Base-by-base conservation (phyloP, 768 basidiomycete species). In the Termitomyces heimii region DNA sequence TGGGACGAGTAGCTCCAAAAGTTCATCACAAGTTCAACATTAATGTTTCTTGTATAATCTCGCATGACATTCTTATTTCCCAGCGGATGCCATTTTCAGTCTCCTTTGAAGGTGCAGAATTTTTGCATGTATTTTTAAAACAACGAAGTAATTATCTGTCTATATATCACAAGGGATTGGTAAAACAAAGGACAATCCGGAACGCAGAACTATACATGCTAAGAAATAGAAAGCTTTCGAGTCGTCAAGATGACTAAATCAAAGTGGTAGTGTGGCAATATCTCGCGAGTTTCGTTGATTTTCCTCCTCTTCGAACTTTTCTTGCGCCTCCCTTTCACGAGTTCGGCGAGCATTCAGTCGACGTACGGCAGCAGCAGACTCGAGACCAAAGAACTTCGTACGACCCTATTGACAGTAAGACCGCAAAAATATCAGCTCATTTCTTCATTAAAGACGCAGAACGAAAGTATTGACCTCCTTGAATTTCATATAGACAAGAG, bases 401-500 rank as follows among this genome's bases (percentile, higher is more conserved):
- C 87, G 82, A 39, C 87, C 86, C 85, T 86, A 63, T 28, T 35
- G 16, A 32, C 31, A 26, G 34, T 31, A n/a, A 20, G 22, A 7
- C 51, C n/a, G 35, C 32, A 29, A 61, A 16, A 29, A 46, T 3
- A 29, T 45, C 34, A 61, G 31, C 35, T 52, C 0, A 39, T 34
- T 22, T 48, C 20, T 50, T 13, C 4, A 34, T 18, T 16, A 28
- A 24, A 51, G 3, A 24, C 53, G 8, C 13, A 7, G 7, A 24
- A 1, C 31, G 54, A 22, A 10, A 13, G 18, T 24, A 63, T 71
- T 55, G 59, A 78, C 83, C 75, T 84, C 82, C 53, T 64, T 76
- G 65, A 70, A 89, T 71, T 92, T 92, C 76, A 89, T 73, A 62
- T 72, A 80, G 51, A 89, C 66, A 52, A 98, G 78, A 3, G 75